Conservation (phyloP, 2,329 filamentous ascomycete genomes). For the Colletotrichum salicis region DNA sequence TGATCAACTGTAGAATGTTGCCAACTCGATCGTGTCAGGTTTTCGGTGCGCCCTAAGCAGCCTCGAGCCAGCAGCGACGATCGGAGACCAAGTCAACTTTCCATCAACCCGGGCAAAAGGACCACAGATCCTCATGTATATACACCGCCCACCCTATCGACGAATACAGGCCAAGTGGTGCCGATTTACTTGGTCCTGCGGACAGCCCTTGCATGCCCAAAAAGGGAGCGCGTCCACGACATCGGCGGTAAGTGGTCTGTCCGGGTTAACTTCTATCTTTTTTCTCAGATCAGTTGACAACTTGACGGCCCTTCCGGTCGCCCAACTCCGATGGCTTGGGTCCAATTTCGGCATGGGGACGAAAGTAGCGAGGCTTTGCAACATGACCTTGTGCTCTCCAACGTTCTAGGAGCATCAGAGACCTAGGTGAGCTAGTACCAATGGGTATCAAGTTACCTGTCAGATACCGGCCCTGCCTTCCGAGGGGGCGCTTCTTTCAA, state of each 20-base stretch:
- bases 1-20: neutral
- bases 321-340: neutral
- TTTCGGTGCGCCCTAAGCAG: neutral
- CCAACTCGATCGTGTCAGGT: too few relatives aligned
- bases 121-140: neutral
- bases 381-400: too few relatives aligned
- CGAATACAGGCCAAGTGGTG: neutral
- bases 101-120: neutral
- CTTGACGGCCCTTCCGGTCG: neutral
- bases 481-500: constrained; percentile 12
- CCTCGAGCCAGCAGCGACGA: neutral
- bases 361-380: neutral
- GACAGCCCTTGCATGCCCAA: too few relatives aligned
- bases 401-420: neutral
- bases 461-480: constrained; percentile 29
- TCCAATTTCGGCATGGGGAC: constrained; percentile 10
- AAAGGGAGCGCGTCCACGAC: neutral
- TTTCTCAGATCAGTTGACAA: neutral
- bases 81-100: neutral
- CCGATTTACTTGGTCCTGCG: neutral
- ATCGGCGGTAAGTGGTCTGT: neutral
- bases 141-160: neutral
- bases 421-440: neutral
- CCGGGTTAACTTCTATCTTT: neutral
- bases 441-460: neutral